Evolutionary conservation across 1,284 basidiomycete genomes (phyloP).

Genomic region (Cryptococcus sp.): DNA sequence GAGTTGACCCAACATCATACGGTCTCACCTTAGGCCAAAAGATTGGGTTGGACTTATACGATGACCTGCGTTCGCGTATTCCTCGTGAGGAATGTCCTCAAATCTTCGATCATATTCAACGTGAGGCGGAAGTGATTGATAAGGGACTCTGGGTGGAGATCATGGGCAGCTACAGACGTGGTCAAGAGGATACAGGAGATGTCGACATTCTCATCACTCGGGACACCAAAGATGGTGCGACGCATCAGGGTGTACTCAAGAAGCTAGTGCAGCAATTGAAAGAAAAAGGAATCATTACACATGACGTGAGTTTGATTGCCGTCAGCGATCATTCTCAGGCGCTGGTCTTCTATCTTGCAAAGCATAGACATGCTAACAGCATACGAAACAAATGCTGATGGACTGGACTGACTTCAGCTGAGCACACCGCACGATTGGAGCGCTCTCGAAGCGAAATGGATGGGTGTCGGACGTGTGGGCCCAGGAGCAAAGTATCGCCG

Average conservation of each 20-base stretch:
- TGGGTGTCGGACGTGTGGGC: constrained; percentile 66
- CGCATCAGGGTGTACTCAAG: constrained; percentile 63
- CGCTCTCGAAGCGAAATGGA: constrained; percentile 73
- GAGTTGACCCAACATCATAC: constrained; percentile 56
- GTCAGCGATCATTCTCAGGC: neutral
- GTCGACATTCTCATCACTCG: constrained; percentile 87
- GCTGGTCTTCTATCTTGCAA: neutral
- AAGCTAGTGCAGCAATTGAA: constrained; percentile 64
- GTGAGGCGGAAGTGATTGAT: constrained; percentile 69
- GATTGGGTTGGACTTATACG: constrained; percentile 75
- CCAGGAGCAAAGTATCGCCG: constrained; percentile 60
- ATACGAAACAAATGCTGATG: neutral
- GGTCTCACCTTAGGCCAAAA: constrained; percentile 65
- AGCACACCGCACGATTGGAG: constrained; percentile 62
- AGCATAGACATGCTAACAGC: neutral
- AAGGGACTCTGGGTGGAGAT: constrained; percentile 71
- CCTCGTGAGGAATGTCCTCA: constrained; percentile 73
- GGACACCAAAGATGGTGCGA: constrained; percentile 66
- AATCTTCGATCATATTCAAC: constrained; percentile 71
- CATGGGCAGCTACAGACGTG: constrained; percentile 87
- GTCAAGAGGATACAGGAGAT: constrained; percentile 76
- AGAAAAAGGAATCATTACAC: constrained; percentile 64
- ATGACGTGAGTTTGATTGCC: constrained; percentile 60
- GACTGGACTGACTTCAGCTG: constrained; percentile 29
- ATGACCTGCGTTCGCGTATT: constrained; percentile 72